These are phyloP conservation scores for Umbelopsis isabellina DNA, from an alignment of 192 early-diverging fungal genomes.

Conservation along the genomic window DNA sequence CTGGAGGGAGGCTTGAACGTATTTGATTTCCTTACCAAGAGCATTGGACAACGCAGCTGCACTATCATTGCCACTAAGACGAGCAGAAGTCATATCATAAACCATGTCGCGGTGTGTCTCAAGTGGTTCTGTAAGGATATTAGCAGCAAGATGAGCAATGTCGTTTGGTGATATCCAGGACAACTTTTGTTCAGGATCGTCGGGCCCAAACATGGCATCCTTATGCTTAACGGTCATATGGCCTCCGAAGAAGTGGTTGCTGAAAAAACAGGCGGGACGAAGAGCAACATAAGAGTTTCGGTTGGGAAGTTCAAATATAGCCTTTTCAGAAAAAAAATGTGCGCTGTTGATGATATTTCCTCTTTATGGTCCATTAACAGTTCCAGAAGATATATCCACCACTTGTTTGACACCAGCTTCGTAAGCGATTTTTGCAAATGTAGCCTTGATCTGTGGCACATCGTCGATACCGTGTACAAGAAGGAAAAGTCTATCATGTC, in stretches of 20 bases:
- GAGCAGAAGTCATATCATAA: background rate
- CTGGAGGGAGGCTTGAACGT: background rate
- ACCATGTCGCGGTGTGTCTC: conserved; percentile 11
- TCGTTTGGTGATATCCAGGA: conserved; percentile 22
- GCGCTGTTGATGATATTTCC: too few species aligned
- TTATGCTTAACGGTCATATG: background rate
- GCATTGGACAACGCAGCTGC: background rate
- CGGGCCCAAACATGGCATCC: background rate
- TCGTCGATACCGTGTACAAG: background rate
- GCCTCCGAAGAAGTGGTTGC: conserved; percentile 4
- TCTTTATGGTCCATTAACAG: background rate
- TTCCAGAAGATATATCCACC: conserved; percentile 13
- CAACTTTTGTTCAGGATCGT: background rate
- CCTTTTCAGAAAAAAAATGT: background rate
- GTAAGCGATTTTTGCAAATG: conserved; percentile 4
- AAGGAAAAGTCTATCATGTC: conserved; percentile 27
- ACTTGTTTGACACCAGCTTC: conserved; percentile 24
- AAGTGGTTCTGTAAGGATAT: conserved; percentile 14
- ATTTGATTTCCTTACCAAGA: background rate
- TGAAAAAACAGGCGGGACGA: conserved; percentile 27
- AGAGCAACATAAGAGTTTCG: conserved; percentile 3
- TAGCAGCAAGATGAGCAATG: conserved; percentile 21
- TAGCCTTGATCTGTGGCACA: conserved; percentile 2
- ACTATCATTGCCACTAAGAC: background rate
- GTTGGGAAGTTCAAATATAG: background rate